Evolutionary conservation across 2,329 filamentous ascomycete genomes (phyloP).

Genomic region (Aspergillus arachidicola): DNA sequence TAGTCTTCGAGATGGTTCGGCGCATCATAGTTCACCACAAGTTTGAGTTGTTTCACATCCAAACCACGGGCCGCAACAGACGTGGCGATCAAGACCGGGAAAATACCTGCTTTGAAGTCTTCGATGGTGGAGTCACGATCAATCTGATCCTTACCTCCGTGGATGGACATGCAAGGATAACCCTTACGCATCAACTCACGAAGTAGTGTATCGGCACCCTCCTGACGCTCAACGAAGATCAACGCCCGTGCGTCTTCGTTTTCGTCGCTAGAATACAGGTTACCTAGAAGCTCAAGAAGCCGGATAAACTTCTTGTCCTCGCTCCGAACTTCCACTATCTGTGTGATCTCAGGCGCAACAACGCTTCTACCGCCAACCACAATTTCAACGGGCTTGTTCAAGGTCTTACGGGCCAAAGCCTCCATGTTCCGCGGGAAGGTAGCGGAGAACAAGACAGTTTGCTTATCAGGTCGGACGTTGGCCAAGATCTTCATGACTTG

Average conservation of each 20-base stretch:
- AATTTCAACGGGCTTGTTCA: conserved; percentile 85
- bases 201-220: conserved; percentile 79
- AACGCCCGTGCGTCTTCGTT: conserved; percentile 89
- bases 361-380: conserved; percentile 82
- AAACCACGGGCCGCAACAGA: conserved; percentile 93
- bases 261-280: conserved; percentile 70
- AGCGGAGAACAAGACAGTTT: conserved; percentile 94
- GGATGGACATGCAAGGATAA: conserved; percentile 90
- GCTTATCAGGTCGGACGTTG: conserved; percentile 87
- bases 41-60: conserved; percentile 92
- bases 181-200: conserved; percentile 80
- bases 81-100: conserved; percentile 89
- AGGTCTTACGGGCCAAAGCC: conserved; percentile 81
- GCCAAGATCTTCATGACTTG: conserved; percentile 96
- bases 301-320: conserved; percentile 83
- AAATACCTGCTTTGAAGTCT: conserved; percentile 89
- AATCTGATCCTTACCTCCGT: conserved; percentile 90
- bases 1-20: conserved; percentile 97
- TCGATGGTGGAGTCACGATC: conserved; percentile 90
- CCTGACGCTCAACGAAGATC: conserved; percentile 90
- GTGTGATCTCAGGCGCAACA: conserved; percentile 74
- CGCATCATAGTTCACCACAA: conserved; percentile 94
- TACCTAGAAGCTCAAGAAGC: conserved; percentile 81
- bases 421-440: conserved; percentile 96
- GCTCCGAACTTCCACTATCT: conserved; percentile 84